Percentiles rank a stretch among this genome's conserved stretches.
These are phyloP conservation scores for Sugiyamaella chiloensis DNA, from an alignment of 805 yeast genomes.

Conservation along the genomic window DNA sequence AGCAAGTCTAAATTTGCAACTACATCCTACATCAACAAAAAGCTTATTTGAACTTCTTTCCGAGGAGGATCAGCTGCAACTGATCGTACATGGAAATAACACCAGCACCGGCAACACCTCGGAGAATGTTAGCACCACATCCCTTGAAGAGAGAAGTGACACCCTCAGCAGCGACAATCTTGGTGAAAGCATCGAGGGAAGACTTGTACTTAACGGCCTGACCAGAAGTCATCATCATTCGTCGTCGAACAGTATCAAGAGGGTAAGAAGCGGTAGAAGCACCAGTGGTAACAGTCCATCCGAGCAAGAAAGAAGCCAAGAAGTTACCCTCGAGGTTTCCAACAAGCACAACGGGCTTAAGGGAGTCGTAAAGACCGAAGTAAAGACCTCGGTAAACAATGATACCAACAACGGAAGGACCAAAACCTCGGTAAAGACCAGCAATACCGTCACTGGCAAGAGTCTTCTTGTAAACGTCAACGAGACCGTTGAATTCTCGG, in stretches of 20 bases:
- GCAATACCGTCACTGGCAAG: conserved; percentile 94
- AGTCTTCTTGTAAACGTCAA: conserved; percentile 96
- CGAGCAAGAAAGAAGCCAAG: conserved; percentile 92
- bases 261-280: conserved; percentile 99
- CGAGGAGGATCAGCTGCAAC: conserved; percentile 90
- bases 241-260: conserved; percentile 98
- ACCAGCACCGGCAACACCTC: conserved; percentile 99
- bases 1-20: too few relatives aligned
- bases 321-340: conserved; percentile 94
- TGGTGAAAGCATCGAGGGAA: conserved; percentile 87
- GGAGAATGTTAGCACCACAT: conserved; percentile 98
- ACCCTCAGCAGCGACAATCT: conserved; percentile 97
- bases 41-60: conserved; percentile 73
- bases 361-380: conserved; percentile 96
- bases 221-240: conserved; percentile 99
- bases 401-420: conserved; percentile 96
- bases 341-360: conserved; percentile 90
- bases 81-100: conserved; percentile 97
- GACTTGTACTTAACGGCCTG: conserved; percentile 95
- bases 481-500: conserved; percentile 95
- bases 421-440: conserved; percentile 99
- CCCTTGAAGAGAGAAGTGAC: conserved; percentile 91
- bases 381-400: conserved; percentile 98
- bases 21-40: too few relatives aligned
- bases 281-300: conserved; percentile 98